Percentiles rank a stretch among this genome's conserved stretches.
These are phyloP conservation scores for Zizania palustris DNA, from an alignment of 202 grass and related monocot species.

Conservation along the genomic window DNA sequence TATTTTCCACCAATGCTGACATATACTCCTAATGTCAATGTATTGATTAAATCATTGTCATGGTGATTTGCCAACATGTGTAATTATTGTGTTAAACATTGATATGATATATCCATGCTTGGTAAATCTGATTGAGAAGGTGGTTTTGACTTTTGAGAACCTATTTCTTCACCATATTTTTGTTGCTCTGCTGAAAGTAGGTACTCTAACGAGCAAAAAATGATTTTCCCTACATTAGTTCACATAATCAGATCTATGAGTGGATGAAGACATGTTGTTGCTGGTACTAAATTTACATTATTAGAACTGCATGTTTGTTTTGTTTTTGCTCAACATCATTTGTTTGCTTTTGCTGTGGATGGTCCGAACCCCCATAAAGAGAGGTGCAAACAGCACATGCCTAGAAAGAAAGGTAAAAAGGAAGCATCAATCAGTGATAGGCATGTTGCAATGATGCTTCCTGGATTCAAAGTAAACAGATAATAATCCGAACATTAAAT, in stretches of 20 bases:
- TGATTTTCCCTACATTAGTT: not conserved
- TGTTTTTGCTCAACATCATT: slow-evolving; percentile 4
- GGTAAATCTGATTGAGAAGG: slow-evolving; percentile 8
- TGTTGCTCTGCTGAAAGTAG: not conserved
- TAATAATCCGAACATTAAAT: not conserved
- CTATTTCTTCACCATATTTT: not conserved
- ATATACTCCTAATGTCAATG: slow-evolving; percentile 2
- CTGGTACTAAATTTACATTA: not conserved
- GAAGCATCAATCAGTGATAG: not conserved
- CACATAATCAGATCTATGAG: not conserved
- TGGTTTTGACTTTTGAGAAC: not conserved
- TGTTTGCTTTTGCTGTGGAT: not conserved
- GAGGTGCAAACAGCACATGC: not conserved
- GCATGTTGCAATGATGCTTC: not conserved
- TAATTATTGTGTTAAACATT: not conserved
- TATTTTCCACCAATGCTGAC: slow-evolving; percentile 23
- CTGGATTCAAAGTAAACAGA: not conserved
- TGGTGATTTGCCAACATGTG: not conserved
- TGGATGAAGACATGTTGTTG: slow-evolving; percentile 23
- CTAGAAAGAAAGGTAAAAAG: not conserved
- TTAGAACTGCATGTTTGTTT: not conserved
- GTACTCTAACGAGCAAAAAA: not conserved
- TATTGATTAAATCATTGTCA: not conserved
- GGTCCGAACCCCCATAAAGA: not conserved
- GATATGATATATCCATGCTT: not conserved